phyloP scores from a whole-genome alignment of 768 basidiomycete species.

The Fomitopsis serialis region DNA sequence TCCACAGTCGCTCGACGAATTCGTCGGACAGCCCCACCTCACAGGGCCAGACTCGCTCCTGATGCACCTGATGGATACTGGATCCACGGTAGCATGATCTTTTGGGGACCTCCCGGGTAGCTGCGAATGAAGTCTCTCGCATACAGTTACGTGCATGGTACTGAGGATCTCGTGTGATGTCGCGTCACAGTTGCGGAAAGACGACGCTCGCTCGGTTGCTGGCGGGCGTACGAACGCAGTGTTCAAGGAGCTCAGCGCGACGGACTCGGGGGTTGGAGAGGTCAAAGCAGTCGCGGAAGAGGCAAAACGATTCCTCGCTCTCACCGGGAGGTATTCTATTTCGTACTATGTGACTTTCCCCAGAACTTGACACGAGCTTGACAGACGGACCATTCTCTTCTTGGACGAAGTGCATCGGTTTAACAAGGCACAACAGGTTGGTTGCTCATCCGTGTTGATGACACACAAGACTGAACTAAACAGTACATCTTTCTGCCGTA shows the following conservation, averaged over 20 bases:
- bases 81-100: slow-evolving; percentile 56
- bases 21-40: slow-evolving; percentile 68
- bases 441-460: not conserved
- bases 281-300: slow-evolving; percentile 72
- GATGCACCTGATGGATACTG: slow-evolving; percentile 42
- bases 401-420: slow-evolving; percentile 84
- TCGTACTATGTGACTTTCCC: not conserved
- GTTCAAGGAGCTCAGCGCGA: slow-evolving; percentile 79
- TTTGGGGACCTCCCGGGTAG: slow-evolving; percentile 77
- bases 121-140: not conserved
- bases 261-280: slow-evolving; percentile 61
- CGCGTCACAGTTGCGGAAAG: slow-evolving; percentile 51
- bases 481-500: slow-evolving; percentile 80
- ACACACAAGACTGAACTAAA: slow-evolving; percentile 6
- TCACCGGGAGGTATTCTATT: slow-evolving; percentile 53
- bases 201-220: slow-evolving; percentile 73
- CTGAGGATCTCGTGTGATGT: not conserved
- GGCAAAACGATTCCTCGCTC: slow-evolving; percentile 56
- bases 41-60: slow-evolving; percentile 54
- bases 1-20: slow-evolving; percentile 56
- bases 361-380: too few relatives aligned
- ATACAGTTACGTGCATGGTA: not conserved
- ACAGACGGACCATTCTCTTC: slow-evolving; percentile 69
- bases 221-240: slow-evolving; percentile 52
- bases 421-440: slow-evolving; percentile 64